Base-by-base conservation (phyloP, 768 basidiomycete genomes). In the Leccinum arenicola region DNA sequence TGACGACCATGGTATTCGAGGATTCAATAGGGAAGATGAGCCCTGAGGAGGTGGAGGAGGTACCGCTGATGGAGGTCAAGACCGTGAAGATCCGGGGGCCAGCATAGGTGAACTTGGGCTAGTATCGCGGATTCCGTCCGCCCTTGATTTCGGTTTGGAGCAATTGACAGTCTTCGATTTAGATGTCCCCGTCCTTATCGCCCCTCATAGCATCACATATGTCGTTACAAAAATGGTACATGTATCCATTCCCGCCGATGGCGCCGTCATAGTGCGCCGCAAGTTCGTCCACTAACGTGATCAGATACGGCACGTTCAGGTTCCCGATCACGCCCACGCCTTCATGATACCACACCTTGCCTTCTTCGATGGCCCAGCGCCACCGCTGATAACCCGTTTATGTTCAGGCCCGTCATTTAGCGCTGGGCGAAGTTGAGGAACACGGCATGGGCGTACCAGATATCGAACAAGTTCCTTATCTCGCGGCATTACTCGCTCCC, bases 381-480 rank as follows among this genome's bases (percentile, higher is more conserved):
- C 88, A 91, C 59, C 78, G 82, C 88, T 91, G 40, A 40, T 40
- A 40, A 40, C 17, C 40, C 40, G 9, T 40, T 50, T 43, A n/a
- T 35, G 14, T 36, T 23, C 29, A 23, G 19, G 6, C n/a, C 8
- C 10, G 25, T 53, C 49, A 31, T 21, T 53, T 36, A 17, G 23
- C n/a, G 29, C n/a, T 8, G 6, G 4, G 6, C 15, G 12, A 43
- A 2, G 17, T 6, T 9, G 19, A 23, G n/a, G 47, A 36, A 36
- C n/a, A 19, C n/a, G n/a, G n/a, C 40, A 43, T 19, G n/a, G 71
- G 10, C 84, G 61, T 62, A 88, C 89, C 68, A 91, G 66, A 66
- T 87, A 90, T 54, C 80, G 79, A 38, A 84, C 72, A 25, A 92
- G 76, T 58, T 89, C 86, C 71, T 91, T 91, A 67, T 92, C 89